These are phyloP conservation scores for Diplogelasinospora grovesii DNA, from an alignment of 495 filamentous ascomycete genomes.

Conservation along the genomic window DNA sequence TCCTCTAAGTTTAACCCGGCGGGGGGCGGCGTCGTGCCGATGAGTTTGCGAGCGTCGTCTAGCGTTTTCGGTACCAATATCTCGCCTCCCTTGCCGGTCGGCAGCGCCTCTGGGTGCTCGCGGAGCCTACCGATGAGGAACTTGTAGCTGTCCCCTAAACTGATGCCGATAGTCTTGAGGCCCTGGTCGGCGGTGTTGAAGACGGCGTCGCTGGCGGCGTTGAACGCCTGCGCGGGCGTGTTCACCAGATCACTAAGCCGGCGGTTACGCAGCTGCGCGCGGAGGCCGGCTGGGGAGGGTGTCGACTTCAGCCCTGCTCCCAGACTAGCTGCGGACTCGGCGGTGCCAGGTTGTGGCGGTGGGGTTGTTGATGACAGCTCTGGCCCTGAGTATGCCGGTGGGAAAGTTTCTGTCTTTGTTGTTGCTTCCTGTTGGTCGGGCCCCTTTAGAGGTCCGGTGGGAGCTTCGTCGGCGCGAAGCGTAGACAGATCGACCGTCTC, in stretches of 20 bases:
- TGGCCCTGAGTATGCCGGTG: slow-evolving; percentile 1
- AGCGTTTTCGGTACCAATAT: slow-evolving; percentile 74
- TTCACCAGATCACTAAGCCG: slow-evolving; percentile 79
- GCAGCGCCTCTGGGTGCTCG: slow-evolving; percentile 49
- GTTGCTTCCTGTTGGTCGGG: no score
- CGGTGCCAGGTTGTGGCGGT: no score
- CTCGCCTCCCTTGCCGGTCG: slow-evolving; percentile 27
- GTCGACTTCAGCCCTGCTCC: slow-evolving; percentile 32
- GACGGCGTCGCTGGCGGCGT: slow-evolving; percentile 75
- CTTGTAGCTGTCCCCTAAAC: slow-evolving; percentile 86
- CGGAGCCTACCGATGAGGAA: slow-evolving; percentile 86
- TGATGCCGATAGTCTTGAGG: slow-evolving; percentile 80
- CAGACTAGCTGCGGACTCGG: no score
- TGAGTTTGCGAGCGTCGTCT: slow-evolving; percentile 83
- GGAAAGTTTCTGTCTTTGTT: slow-evolving; percentile 42
- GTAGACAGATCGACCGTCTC: slow-evolving; percentile 94
- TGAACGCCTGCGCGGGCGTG: slow-evolving; percentile 69
- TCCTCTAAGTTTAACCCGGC: no score
- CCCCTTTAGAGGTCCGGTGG: slow-evolving; percentile 54
- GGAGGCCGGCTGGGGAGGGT: slow-evolving; percentile 32
- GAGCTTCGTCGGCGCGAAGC: slow-evolving; percentile 72
- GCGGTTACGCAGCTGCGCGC: slow-evolving; percentile 45
- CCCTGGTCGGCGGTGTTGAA: slow-evolving; percentile 83
- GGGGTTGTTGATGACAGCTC: slow-evolving; percentile 14
- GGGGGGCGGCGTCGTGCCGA: slow-evolving; percentile 57